A percentile compares a stretch with the other conserved stretches of the same genome.
Evolutionary conservation across 2,329 filamentous ascomycete species (phyloP).

Genomic region (Exophiala dermatitidis): DNA sequence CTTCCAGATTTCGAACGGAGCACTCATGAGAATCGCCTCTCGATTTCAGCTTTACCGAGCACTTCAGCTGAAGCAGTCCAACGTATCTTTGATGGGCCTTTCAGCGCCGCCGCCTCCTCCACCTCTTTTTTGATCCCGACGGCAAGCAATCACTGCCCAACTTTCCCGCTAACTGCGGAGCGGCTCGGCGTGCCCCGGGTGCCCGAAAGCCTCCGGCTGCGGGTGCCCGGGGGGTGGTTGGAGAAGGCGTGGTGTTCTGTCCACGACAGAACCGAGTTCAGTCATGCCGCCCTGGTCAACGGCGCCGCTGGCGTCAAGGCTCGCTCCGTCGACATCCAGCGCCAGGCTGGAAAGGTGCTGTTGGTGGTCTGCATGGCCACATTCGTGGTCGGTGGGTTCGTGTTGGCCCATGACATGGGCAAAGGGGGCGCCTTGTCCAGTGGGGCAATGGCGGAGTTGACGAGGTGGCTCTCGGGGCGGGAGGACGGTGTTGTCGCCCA

Average conservation of each 20-base stretch:
- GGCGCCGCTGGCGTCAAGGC: background rate
- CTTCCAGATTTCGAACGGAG: background rate
- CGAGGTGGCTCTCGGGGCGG: slow-evolving; percentile 5
- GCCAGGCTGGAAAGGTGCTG: slow-evolving; percentile 13
- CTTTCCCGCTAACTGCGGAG: slow-evolving; percentile 9
- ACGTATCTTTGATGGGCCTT: background rate
- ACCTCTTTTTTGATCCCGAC: background rate
- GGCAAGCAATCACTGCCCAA: slow-evolving; percentile 4
- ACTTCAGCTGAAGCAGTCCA: background rate
- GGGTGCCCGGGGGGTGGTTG: slow-evolving; percentile 8
- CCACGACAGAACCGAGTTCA: slow-evolving; percentile 14
- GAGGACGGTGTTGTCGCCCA: slow-evolving; percentile 5
- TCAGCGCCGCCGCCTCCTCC: slow-evolving; percentile 1
- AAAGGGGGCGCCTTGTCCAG: slow-evolving; percentile 9
- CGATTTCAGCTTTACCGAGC: no score
- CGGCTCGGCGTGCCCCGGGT: background rate
- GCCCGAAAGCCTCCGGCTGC: background rate
- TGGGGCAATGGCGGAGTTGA: slow-evolving; percentile 15
- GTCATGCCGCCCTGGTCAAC: slow-evolving; percentile 8
- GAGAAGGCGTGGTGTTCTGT: slow-evolving; percentile 19
- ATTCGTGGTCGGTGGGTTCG: slow-evolving; percentile 17
- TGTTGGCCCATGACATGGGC: slow-evolving; percentile 17
- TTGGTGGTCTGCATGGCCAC: slow-evolving; percentile 7
- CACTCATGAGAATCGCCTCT: no score
- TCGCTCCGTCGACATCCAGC: slow-evolving; percentile 5